Evolutionary conservation across 2,329 filamentous ascomycete genomes (phyloP), one percentile per base, ranked within the genome.

Genomic region (Lecanosticta acicola): DNA sequence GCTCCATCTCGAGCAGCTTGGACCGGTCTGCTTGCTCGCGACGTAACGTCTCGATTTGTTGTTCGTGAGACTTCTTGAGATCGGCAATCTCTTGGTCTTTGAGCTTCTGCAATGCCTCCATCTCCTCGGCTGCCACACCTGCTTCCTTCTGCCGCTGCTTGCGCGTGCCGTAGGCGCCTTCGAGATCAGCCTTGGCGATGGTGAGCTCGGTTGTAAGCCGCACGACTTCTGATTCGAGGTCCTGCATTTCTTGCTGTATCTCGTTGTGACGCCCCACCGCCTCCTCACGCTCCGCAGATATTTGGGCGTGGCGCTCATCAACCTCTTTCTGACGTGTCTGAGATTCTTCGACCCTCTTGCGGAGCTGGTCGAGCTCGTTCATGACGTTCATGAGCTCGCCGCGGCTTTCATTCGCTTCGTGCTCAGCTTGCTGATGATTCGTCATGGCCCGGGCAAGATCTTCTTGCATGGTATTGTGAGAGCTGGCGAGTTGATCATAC

Each of bases 181-280:
- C 93, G 19, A 97, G 85, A 66, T 97, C 91, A 43, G 90, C 87
- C 61, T 82, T 80, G 19, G 86, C 88, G 56, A 97, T 84, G n/a
- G 91, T 94, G 34, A 97, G 77, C 71, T 97, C 83, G 2, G 83
- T 86, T 29, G 81, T 81, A 4, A 84, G 71, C 42, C 79, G 74
- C 3, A 84, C 80, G 41, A 85, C 73, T 58, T 85, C 79, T 45
- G 76, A 72, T 60, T 84, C 81, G 32, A 84, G 68, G 4, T 54
- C 53, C 21, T 60, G 46, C 51, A 66, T 57, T 36, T 69, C 66
- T 5, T 57, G 54, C 20, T 58, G 49, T 38, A 64, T 43, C 24
- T 61, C 61, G 9, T 53, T 51, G 34, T 65, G 55, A 19, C 51
- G 43, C 34, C 55, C 39, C 42, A 53, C 46, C n/a, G 41, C 44